Conservation (phyloP, 192 early-diverging fungal species). For the Coemansia sp. region DNA sequence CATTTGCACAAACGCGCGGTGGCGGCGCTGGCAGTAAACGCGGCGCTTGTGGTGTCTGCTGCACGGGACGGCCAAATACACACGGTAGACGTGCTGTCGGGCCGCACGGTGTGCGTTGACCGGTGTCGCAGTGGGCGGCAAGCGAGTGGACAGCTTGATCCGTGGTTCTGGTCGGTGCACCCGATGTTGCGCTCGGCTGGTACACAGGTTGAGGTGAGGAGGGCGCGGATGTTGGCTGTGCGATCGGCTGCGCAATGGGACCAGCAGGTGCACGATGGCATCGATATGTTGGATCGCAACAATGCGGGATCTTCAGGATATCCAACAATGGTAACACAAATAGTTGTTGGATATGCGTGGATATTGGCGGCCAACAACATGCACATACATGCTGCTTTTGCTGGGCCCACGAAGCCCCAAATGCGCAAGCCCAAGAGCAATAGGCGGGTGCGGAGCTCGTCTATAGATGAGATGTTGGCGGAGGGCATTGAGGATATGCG, state of each 20-base stretch:
- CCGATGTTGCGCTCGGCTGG: slow-evolving; percentile 15
- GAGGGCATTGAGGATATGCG: slow-evolving; percentile 24
- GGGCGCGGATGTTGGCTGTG: slow-evolving; percentile 20
- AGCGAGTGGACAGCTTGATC: slow-evolving; percentile 7
- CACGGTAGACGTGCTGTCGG: slow-evolving; percentile 26
- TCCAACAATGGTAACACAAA: slow-evolving; percentile 20
- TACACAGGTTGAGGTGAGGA: slow-evolving; percentile 7
- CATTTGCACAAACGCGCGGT: slow-evolving; percentile 31
- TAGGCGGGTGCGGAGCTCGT: not conserved
- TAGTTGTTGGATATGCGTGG: slow-evolving; percentile 20
- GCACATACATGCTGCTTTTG: slow-evolving; percentile 27
- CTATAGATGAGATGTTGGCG: not conserved
- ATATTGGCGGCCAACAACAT: slow-evolving; percentile 29
- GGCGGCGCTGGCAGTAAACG: slow-evolving; percentile 22
- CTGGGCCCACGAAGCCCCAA: not conserved
- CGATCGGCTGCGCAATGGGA: slow-evolving; percentile 26
- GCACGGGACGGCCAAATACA: slow-evolving; percentile 35
- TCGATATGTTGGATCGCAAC: slow-evolving; percentile 22
- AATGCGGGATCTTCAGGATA: not conserved
- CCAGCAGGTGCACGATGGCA: slow-evolving; percentile 4
- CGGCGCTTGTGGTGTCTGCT: slow-evolving; percentile 24
- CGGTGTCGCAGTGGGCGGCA: slow-evolving; percentile 27
- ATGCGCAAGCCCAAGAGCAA: not conserved
- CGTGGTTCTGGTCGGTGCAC: slow-evolving; percentile 38
- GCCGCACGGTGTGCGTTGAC: slow-evolving; percentile 8